phyloP scores from a whole-genome alignment of 768 basidiomycete species.

The Pleurotus pulmonarius region DNA sequence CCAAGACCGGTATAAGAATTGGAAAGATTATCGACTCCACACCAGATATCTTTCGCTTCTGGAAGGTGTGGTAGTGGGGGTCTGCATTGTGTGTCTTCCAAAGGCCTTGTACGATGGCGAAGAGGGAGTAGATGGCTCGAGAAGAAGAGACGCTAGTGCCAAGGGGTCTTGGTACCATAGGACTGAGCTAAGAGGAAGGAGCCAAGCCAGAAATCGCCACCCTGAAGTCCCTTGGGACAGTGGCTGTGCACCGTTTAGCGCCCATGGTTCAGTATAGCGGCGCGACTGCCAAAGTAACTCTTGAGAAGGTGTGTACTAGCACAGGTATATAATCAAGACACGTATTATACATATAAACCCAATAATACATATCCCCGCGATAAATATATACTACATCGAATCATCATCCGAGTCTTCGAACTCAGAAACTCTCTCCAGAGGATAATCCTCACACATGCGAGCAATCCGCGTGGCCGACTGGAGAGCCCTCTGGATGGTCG shows the following conservation, averaged over 20 bases:
- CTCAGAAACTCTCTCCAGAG: slow-evolving; percentile 30
- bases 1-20: slow-evolving; percentile 78
- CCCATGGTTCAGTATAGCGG: background rate
- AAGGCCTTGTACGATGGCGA: slow-evolving; percentile 3
- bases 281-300: too few relatives aligned
- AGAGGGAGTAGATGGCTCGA: background rate
- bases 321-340: too few relatives aligned
- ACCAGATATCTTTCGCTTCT: slow-evolving; percentile 7
- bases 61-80: background rate
- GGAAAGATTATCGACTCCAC: slow-evolving; percentile 35
- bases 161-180: slow-evolving; percentile 7
- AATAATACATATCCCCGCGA: background rate
- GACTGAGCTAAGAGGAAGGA: too few relatives aligned
- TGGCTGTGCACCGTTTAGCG: background rate
- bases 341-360: background rate
- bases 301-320: too few relatives aligned
- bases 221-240: background rate
- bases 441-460: slow-evolving; percentile 35
- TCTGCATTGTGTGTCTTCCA: background rate
- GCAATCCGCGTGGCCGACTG: slow-evolving; percentile 44
- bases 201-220: too few relatives aligned
- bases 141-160: background rate
- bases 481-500: slow-evolving; percentile 44
- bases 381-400: background rate
- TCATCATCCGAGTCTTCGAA: background rate